Base-by-base conservation (phyloP, 306 rosid genomes). In the Trifolium dubium region DNA sequence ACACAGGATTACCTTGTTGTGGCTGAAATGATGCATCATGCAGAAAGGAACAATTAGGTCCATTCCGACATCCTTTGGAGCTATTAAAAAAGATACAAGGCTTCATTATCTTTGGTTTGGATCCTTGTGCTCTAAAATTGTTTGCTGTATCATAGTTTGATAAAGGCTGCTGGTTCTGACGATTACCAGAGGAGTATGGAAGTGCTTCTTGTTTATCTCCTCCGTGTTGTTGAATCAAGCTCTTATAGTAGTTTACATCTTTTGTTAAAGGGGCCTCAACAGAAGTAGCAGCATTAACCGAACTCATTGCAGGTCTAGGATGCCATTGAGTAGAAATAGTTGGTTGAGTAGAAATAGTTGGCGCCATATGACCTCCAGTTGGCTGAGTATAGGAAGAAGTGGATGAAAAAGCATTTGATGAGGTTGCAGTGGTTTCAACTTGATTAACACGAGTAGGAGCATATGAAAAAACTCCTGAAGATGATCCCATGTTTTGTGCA, bases 211-310 rank as follows among this genome's bases (percentile, higher is more conserved):
- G 96, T 65, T 84, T 83, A 46, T 94, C 96, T 72, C 87, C 99
- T 29, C 99, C 99, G 53, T 94, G 97, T 69, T 89, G 97, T 72
- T 94, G 99, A 84, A 94, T 94, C 82, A 91, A 84, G 86, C 87
- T 92, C 86, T 94, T 94, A 73, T 89, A 94, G 61, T 94, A 94
- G 81, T 71, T 91, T 12, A 69, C 79, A 75, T 94, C 96, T 87
- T 78, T 91, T 29, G 86, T 68, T 4, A 83, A 81, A 29, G 93
- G 87, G 56, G 76, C 84, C 64, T 79, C 90, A 39, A 69, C 56
- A 41, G 88, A 35, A 32, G 89, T 74, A 34, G 92, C 78, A 75
- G 72, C 75, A 19, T 84, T 53, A 44, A 75, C 62, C 43, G 91
- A 72, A 72, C 76, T 58, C 19, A 35, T 61, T 17, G 58, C 68